phyloP scores from a whole-genome alignment of 306 rosid genomes.

The Malus domestica region ASM211411v1 NC_041790.1:1308501-1309000 shows the following conservation, averaged over 20 bases:
- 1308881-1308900: background rate
- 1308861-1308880: background rate
- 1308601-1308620: no score
- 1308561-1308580: no score
- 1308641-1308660: no score
- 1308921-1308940: background rate
- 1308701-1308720: no score
- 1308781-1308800: background rate
- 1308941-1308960: background rate
- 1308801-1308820: background rate
- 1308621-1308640: no score
- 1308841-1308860: background rate
- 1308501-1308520: no score
- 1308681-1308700: no score
- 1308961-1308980: background rate
- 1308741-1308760: background rate
- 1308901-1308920: background rate
- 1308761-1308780: background rate
- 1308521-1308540: no score
- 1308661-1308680: no score
- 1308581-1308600: accelerated
- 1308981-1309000: background rate
- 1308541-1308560: no score
- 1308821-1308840: background rate
- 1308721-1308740: no score